phyloP scores from a whole-genome alignment of 371 early-diverging fungal genomes.

The Mucor circinelloides region DNA sequence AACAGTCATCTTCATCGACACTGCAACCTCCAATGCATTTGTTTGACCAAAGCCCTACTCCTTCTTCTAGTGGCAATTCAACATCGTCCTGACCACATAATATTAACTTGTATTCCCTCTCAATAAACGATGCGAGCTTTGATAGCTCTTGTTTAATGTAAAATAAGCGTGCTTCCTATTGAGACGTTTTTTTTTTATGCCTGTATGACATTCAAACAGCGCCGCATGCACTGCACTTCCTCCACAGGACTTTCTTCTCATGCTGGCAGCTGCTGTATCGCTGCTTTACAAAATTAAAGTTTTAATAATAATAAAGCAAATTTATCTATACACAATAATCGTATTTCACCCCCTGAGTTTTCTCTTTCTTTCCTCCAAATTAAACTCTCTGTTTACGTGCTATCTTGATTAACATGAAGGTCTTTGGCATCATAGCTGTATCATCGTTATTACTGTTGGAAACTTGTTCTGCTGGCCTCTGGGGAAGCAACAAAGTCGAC shows the following conservation, averaged over 20 bases:
- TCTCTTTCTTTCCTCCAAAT: background rate
- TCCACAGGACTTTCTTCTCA: background rate
- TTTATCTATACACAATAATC: background rate
- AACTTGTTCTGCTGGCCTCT: slow-evolving; percentile 28
- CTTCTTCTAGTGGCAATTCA: background rate
- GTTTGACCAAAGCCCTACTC: background rate
- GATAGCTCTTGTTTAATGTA: background rate
- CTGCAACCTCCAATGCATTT: background rate
- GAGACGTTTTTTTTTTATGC: no score
- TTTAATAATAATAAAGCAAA: background rate
- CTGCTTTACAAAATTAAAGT: background rate
- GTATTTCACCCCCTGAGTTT: background rate
- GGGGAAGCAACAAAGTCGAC: slow-evolving; percentile 18
- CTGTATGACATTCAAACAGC: background rate
- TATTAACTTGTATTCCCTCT: background rate
- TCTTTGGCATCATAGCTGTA: background rate
- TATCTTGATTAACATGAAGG: slow-evolving; percentile 2
- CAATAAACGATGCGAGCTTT: background rate
- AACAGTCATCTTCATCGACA: background rate
- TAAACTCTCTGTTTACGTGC: background rate
- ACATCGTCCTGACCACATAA: background rate
- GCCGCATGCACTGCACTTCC: background rate
- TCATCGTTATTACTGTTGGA: slow-evolving; percentile 12
- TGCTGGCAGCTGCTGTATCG: background rate
- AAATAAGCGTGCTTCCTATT: no score